A percentile compares a stretch with the other conserved stretches of the same genome.
Conservation (phyloP, 495 filamentous ascomycete genomes). For the Geopyxis carbonaria region DNA sequence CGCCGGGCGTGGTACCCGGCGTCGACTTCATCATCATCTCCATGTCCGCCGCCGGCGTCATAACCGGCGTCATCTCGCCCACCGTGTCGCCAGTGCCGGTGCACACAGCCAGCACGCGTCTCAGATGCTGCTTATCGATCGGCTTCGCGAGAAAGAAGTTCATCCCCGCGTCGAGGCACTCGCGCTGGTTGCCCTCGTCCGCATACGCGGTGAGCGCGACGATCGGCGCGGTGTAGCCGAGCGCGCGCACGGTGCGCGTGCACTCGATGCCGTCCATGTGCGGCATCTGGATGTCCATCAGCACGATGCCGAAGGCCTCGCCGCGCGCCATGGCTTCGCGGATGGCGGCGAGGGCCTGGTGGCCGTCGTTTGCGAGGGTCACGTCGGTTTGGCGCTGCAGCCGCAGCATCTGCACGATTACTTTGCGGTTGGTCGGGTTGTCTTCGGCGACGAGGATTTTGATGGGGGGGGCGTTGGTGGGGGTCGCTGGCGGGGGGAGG, state of each 20-base stretch:
- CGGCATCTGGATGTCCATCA: constrained; percentile 49
- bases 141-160: constrained; percentile 52
- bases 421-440: constrained; percentile 88
- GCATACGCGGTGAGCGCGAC: constrained; percentile 82
- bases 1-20: background rate
- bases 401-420: constrained; percentile 62
- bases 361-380: constrained; percentile 68
- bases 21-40: background rate
- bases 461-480: constrained; percentile 14
- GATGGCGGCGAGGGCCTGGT: constrained; percentile 74
- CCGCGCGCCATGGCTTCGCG: constrained; percentile 60
- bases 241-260: constrained; percentile 68
- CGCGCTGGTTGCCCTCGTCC: constrained; percentile 75
- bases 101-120: constrained; percentile 46
- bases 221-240: constrained; percentile 78
- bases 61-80: constrained; percentile 2
- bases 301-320: constrained; percentile 19
- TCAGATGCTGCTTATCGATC: constrained; percentile 64
- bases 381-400: constrained; percentile 49
- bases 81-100: constrained; percentile 28
- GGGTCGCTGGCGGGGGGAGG: background rate
- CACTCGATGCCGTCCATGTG: constrained; percentile 79
- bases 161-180: constrained; percentile 41
- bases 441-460: constrained; percentile 85
- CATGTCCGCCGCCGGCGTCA: background rate